phyloP scores from a whole-genome alignment of 495 filamentous ascomycete species.

The Penicillium alfredii region DNA sequence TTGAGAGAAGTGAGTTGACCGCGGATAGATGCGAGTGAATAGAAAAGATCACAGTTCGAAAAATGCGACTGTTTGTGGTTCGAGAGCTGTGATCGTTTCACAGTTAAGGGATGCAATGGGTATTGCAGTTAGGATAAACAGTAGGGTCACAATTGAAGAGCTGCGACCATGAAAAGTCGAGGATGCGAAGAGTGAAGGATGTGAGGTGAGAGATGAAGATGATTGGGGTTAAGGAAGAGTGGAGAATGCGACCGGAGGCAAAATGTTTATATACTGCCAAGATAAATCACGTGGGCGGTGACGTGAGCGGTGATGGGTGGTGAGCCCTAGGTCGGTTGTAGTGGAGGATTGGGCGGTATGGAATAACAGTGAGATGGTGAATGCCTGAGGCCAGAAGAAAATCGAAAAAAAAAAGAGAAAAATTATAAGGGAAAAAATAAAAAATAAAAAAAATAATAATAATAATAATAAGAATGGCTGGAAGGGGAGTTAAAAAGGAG shows the following conservation, averaged over 20 bases:
- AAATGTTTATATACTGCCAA: constrained; percentile 44
- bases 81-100: no score
- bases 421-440: constrained; percentile 10
- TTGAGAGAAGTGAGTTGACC: no score
- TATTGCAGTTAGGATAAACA: no score
- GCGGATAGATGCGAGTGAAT: no score
- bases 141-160: constrained; percentile 7
- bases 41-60: no score
- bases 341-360: constrained; percentile 10
- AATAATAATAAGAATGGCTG: constrained; percentile 14
- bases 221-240: constrained; percentile 32
- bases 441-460: constrained; percentile 10
- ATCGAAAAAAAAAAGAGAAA: constrained; percentile 2
- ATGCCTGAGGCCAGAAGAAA: constrained; percentile 18
- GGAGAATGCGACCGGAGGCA: constrained; percentile 43
- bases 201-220: constrained; percentile 8
- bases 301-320: constrained; percentile 33
- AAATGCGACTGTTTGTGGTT: no score
- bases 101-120: no score
- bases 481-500: constrained; percentile 13
- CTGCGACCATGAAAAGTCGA: constrained; percentile 1
- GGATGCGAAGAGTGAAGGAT: constrained; percentile 9
- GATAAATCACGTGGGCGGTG: constrained; percentile 28
- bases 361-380: constrained; percentile 10
- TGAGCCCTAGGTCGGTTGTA: constrained; percentile 18